Base-by-base conservation (phyloP, 2,329 filamentous ascomycete species). In the Sarocladium brachiariae region DNA sequence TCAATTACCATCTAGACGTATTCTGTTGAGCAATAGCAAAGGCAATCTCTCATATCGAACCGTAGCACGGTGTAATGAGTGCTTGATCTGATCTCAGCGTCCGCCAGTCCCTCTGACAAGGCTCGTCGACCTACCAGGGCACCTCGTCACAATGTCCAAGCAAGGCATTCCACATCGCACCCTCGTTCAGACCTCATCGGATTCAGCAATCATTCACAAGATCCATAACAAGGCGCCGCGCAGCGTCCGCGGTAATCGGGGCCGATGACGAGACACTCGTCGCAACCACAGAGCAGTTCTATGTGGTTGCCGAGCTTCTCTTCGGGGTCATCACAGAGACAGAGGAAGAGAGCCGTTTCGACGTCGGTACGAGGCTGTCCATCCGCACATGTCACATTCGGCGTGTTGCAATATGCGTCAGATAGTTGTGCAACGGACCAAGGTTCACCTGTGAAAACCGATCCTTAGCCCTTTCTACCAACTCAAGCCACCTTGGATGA, bases 191-290 rank as follows among this genome's bases (percentile, higher is more conserved):
- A n/a, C n/a, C n/a, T n/a, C n/a, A n/a, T n/a, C n/a, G n/a, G n/a
- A n/a, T n/a, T 39, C 35, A 19, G 19, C 35, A 39, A 10, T 18
- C 14, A 33, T 47, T 16, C n/a, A 14, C 43, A 47, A 13, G 43
- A 23, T 18, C 43, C 27, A 18, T 49, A 49, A 25, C 68, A 70
- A 1, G 68, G 68, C 45, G 58, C 63, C 53, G 65, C 63, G 52
- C 69, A 71, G 16, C 69, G 62, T 38, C 67, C 68, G 53, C 69
- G 60, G 41, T 61, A 71, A 49, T 71, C 69, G 0, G 69, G 69
- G 10, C 61, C 63, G 48, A 68, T 58, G 33, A 69, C 67, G 33
- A 70, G 59, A 52, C 69, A 71, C 50, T 60, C 63, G 49, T 70
- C 67, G 51, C 69, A 71, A 2, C 66, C 64, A 51, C 67, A 69